These are phyloP conservation scores for Hypoxylon lenormandii DNA, from an alignment of 495 filamentous ascomycete species.

Conservation along the genomic window DNA sequence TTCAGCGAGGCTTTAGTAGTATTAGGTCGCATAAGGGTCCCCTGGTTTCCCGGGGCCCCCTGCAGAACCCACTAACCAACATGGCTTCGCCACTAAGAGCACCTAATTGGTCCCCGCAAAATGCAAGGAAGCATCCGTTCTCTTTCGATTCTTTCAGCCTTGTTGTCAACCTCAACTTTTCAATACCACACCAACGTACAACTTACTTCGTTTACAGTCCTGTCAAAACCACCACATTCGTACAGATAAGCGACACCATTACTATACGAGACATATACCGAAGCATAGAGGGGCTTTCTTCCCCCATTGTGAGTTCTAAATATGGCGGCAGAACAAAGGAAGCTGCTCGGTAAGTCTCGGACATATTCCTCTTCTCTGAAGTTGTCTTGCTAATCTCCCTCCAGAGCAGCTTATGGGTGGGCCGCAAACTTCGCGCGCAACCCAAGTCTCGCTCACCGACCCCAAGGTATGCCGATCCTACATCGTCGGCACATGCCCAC, in stretches of 20 bases:
- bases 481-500: conserved; percentile 92
- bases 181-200: not conserved
- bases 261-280: not conserved
- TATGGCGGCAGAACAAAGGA: conserved; percentile 96
- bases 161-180: conserved; percentile 34
- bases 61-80: conserved; percentile 25
- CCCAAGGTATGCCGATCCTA: conserved; percentile 95
- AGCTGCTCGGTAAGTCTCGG: conserved; percentile 80
- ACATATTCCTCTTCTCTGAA: conserved; percentile 11
- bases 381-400: conserved; percentile 34
- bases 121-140: conserved; percentile 1
- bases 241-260: not conserved
- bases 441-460: conserved; percentile 89
- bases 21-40: conserved; percentile 20
- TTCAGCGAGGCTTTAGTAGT: conserved; percentile 29
- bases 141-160: conserved; percentile 39
- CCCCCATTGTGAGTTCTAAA: conserved; percentile 25
- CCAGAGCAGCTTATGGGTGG: conserved; percentile 85
- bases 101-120: conserved; percentile 50
- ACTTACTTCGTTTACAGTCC: not conserved
- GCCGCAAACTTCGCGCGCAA: conserved; percentile 74
- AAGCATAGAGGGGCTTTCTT: not conserved
- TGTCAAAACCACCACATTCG: not conserved
- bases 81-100: conserved; percentile 21
- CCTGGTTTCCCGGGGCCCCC: conserved; percentile 13